phyloP scores from a whole-genome alignment of 1,284 basidiomycete genomes.

The Stereum hirsutum region DNA sequence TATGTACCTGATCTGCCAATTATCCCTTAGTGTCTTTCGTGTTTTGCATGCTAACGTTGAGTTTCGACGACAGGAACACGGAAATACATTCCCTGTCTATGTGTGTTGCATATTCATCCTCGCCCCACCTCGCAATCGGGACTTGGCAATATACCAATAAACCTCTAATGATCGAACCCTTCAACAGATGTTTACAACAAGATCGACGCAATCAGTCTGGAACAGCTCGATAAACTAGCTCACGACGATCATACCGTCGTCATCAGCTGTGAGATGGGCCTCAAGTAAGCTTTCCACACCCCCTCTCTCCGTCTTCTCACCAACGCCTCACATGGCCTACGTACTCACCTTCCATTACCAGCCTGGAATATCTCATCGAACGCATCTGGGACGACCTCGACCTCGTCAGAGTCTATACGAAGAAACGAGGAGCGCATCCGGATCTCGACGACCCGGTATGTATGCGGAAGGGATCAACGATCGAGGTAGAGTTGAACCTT shows the following conservation, averaged over 20 bases:
- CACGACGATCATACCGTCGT: constrained; percentile 83
- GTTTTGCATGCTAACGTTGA: constrained; percentile 1
- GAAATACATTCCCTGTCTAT: constrained; percentile 90
- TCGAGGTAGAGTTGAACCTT: constrained; percentile 53
- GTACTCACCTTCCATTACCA: constrained; percentile 21
- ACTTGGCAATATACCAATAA: no score
- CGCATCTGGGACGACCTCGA: constrained; percentile 85
- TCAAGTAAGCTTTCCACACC: constrained; percentile 50
- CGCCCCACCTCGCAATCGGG: no score
- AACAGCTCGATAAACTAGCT: constrained; percentile 86
- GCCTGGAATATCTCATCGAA: constrained; percentile 82
- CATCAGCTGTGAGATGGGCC: constrained; percentile 88
- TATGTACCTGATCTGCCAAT: no score
- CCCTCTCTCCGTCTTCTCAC: not conserved
- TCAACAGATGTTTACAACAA: constrained; percentile 89
- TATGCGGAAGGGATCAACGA: constrained; percentile 84
- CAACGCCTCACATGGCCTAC: no score
- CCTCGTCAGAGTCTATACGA: constrained; percentile 92
- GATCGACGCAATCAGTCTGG: constrained; percentile 85
- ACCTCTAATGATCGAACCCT: no score
- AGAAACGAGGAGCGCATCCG: constrained; percentile 90
- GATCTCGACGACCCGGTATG: constrained; percentile 93
- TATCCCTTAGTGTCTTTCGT: no score
- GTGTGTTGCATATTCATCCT: no score
- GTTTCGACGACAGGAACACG: constrained; percentile 53